Conservation (phyloP, 75 land plant species). For the Pinus albicaulis region DNA sequence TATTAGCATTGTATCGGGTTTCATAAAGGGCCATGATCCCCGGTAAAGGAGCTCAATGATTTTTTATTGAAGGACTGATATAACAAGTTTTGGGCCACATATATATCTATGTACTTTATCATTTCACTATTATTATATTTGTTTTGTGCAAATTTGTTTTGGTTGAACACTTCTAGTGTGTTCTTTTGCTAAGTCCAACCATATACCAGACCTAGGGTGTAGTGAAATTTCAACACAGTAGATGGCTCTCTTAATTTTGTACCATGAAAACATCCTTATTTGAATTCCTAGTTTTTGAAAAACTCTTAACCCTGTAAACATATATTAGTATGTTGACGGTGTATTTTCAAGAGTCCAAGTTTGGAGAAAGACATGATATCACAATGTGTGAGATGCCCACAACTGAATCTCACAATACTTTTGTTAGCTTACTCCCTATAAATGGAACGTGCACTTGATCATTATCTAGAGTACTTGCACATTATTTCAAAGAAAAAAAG, state of each 20-base stretch:
- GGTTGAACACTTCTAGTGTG: too few species aligned
- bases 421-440: conserved; percentile 94
- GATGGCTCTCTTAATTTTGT: conserved; percentile 43
- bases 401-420: conserved; percentile 96
- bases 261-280: conserved; percentile 59
- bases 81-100: too few species aligned
- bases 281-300: conserved; percentile 78
- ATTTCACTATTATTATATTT: too few species aligned
- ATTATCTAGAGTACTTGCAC: conserved; percentile 96
- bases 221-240: too few species aligned
- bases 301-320: conserved; percentile 96
- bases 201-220: too few species aligned
- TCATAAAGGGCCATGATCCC: too few species aligned
- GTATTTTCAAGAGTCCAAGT: conserved; percentile 93
- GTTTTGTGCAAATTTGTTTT: too few species aligned
- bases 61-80: too few species aligned
- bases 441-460: conserved; percentile 98
- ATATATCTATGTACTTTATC: too few species aligned
- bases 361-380: conserved; percentile 98
- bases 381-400: conserved; percentile 94
- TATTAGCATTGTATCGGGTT: too few species aligned
- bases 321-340: conserved; percentile 97
- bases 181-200: too few species aligned
- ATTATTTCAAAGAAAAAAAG: conserved; percentile 92
- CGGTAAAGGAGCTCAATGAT: too few species aligned